Conservation (phyloP, 306 rosid species). For the Lathyrus sativus region DNA sequence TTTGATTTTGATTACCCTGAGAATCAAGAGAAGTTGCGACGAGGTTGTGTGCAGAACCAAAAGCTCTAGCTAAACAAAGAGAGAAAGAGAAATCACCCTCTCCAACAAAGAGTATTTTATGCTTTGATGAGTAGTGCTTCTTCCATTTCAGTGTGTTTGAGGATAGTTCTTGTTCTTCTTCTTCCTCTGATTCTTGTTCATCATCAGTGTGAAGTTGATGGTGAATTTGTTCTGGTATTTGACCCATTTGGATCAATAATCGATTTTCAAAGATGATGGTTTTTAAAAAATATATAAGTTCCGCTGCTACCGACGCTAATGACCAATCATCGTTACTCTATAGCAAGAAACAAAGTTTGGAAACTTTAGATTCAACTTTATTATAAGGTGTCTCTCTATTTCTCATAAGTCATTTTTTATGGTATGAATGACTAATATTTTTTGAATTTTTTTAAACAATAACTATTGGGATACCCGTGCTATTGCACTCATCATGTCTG, state of each 20-base stretch:
- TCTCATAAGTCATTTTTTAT: background rate
- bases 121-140: slow-evolving; percentile 73
- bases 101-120: slow-evolving; percentile 67
- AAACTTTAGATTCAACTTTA: background rate
- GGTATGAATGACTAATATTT: too few relatives aligned
- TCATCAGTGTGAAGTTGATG: slow-evolving; percentile 21
- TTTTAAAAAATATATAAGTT: background rate
- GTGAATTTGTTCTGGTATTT: background rate
- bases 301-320: slow-evolving; percentile 4
- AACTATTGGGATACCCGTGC: too few relatives aligned
- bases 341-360: too few relatives aligned
- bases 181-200: slow-evolving; percentile 28
- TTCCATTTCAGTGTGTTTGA: slow-evolving; percentile 55
- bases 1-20: slow-evolving; percentile 43
- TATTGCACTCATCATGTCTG: too few relatives aligned
- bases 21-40: slow-evolving; percentile 82
- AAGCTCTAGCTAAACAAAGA: slow-evolving; percentile 56
- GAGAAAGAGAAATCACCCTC: slow-evolving; percentile 89
- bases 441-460: too few relatives aligned
- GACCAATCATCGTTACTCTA: slow-evolving; percentile 24
- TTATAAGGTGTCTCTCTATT: background rate
- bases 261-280: too few relatives aligned
- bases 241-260: slow-evolving; percentile 26
- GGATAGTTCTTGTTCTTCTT: slow-evolving; percentile 32
- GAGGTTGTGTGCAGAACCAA: slow-evolving; percentile 65